phyloP scores from a whole-genome alignment of 1,284 basidiomycete species.

The Neolentinus lepideus region DNA sequence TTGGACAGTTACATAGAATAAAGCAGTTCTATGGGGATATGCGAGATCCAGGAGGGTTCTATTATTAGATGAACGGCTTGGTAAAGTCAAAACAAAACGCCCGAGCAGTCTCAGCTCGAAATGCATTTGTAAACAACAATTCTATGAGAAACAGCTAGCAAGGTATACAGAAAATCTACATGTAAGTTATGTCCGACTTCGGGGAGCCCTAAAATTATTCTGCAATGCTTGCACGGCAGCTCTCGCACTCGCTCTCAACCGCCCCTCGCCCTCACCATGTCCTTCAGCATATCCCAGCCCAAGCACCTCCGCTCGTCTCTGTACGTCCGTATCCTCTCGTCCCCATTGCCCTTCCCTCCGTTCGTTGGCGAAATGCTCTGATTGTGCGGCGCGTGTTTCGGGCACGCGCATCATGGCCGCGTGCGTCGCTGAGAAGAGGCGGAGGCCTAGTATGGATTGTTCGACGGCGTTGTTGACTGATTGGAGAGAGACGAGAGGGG shows the following conservation, averaged over 20 bases:
- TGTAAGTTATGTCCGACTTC: neutral
- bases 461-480: conserved; percentile 8
- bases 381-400: conserved; percentile 34
- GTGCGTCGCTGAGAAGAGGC: conserved; percentile 45
- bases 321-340: conserved; percentile 39
- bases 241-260: neutral
- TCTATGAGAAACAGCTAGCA: no score
- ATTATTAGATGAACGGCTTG: no score
- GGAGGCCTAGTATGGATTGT: conserved; percentile 21
- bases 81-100: no score
- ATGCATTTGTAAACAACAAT: no score
- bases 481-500: conserved; percentile 8
- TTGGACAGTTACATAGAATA: neutral
- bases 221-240: neutral
- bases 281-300: conserved; percentile 37
- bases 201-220: neutral
- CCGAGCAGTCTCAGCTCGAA: no score
- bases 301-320: conserved; percentile 38
- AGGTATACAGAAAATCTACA: no score
- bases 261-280: conserved; percentile 8
- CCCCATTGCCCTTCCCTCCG: conserved; percentile 41
- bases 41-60: no score
- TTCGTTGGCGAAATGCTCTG: conserved; percentile 50
- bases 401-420: conserved; percentile 50
- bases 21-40: neutral